Percentiles rank a stretch among this genome's conserved stretches.
Evolutionary conservation across 257 asterid genomes (phyloP).

Genomic region (Nicotiana sylvestris): DNA sequence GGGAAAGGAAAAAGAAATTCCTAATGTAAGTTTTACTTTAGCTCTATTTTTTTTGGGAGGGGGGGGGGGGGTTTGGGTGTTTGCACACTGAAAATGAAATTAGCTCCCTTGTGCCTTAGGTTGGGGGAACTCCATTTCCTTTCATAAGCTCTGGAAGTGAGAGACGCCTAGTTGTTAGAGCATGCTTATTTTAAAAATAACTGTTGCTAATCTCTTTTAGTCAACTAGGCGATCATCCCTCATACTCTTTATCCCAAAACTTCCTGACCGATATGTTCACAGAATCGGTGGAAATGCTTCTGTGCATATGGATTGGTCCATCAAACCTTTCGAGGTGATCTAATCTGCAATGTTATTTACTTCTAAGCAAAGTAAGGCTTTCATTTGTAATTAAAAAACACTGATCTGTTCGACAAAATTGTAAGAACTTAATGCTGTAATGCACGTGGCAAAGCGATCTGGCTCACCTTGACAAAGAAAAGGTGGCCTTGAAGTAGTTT

Average conservation of each 20-base stretch:
- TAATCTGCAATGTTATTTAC: neutral
- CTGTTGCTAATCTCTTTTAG: neutral
- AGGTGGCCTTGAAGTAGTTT: slow-evolving; percentile 3
- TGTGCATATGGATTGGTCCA: neutral
- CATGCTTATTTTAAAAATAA: neutral
- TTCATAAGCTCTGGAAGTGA: slow-evolving; percentile 8
- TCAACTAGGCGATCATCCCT: neutral
- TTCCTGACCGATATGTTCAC: neutral
- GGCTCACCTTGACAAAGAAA: neutral
- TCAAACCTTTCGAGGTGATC: neutral
- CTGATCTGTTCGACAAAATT: neutral
- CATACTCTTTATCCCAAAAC: neutral
- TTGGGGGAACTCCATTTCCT: neutral
- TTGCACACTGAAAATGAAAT: neutral
- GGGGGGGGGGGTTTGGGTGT: neutral
- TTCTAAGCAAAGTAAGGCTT: neutral
- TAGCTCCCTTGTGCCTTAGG: neutral
- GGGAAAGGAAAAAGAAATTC: slow-evolving; percentile 75
- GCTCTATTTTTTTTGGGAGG: neutral
- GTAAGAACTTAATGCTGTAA: neutral
- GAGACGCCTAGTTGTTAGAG: neutral
- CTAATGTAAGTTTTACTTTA: slow-evolving; percentile 43
- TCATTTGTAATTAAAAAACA: neutral
- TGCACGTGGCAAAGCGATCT: neutral
- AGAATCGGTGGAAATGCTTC: neutral